Base-by-base conservation (phyloP, 23 red algal species). In the Pyropia yezoensis region DNA sequence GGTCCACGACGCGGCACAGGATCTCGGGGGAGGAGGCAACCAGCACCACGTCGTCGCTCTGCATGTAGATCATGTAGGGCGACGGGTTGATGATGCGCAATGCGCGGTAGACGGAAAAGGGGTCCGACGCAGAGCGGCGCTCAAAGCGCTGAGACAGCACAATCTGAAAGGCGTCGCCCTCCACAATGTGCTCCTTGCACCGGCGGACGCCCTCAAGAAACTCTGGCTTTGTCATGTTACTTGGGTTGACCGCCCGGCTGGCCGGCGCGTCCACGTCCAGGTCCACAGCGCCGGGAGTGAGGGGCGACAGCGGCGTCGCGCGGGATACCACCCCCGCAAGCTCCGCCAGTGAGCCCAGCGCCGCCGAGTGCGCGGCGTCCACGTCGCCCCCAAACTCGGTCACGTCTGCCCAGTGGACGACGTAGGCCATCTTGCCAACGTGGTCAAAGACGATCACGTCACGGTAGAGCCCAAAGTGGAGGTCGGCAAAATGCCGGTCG, bases 51-150 rank as follows among this genome's bases (percentile, higher is more conserved):
- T 74, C 88, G 16, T 54, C 29, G 14, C 23, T 27, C 65, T 79
- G 87, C 85, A 98, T 87, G 54, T 98, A 98, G 73, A 98, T 90
- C 94, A 98, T 98, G 62, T 98, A 98, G 7, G 94, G 94, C 14
- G 94, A 98, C 28, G 94, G 94, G 65, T 98, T 98, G 19, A 98
- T 80, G 22, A 98, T 79, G 49, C 94, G 94, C 63, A 98, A 58
- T 12, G 94, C 85, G 14, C 94, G 64, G 51, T 98, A 98, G 17
- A 88, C 73, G 9, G 65, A 74, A 61, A 98, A 98, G 54, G 94
- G 94, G 57, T 87, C 70, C 57, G 60, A 61, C 25, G 64, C 51
- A 21, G 85, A 80, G 62, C 80, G 65, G 55, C 86, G 76, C 79
- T 91, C 82, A 83, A 98, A 98, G 45, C 94, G 86, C 62, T 98